Evolutionary conservation across 495 filamentous ascomycete genomes (phyloP), one percentile per base, ranked within the genome.

Genomic region (Mycothermus thermophilus): DNA sequence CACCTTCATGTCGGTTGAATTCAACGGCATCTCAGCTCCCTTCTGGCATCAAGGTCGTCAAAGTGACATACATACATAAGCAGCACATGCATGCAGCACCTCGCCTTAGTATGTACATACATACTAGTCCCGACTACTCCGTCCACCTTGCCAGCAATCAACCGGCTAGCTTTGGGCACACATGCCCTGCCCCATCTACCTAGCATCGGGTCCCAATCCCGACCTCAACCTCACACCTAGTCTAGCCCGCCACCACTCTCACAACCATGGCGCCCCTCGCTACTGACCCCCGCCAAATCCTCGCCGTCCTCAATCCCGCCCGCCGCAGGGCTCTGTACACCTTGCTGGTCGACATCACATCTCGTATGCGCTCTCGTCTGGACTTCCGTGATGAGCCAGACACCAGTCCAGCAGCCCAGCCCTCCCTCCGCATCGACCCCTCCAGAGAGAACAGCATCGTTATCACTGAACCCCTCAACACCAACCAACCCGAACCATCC

Each of bases 231-330:
- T n/a, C n/a, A n/a, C n/a, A n/a, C 6, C 22, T 11, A 25, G 11
- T 25, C 22, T 11, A 25, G 6, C 22, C 6, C 22, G 22, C 6
- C 22, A 25, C 10, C 5, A 21, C 25, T 3, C 10, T 13, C 13
- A 27, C 21, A 14, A 34, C 14, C 19, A 67, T 67, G 63, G 62
- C 63, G 29, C 63, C 62, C 24, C 54, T 62, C 16, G 59, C 52
- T 19, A 56, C 21, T 20, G 63, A 67, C 23, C 63, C 63, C 11
- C 52, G 60, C 30, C 60, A 60, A 21, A 31, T 67, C 17, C 58
- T 62, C n/a, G 41, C 63, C 6, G 53, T 59, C 7, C 44, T 67
- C n/a, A 59, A 63, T 32, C 52, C 47, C 32, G 50, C 57, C 16
- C 52, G 51, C 20, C 60, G 63, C 41, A 57, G 52, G 36, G 58